These are phyloP conservation scores for Cucurbita moschata DNA, from an alignment of 306 rosid genomes.

Conservation along the genomic window DNA sequence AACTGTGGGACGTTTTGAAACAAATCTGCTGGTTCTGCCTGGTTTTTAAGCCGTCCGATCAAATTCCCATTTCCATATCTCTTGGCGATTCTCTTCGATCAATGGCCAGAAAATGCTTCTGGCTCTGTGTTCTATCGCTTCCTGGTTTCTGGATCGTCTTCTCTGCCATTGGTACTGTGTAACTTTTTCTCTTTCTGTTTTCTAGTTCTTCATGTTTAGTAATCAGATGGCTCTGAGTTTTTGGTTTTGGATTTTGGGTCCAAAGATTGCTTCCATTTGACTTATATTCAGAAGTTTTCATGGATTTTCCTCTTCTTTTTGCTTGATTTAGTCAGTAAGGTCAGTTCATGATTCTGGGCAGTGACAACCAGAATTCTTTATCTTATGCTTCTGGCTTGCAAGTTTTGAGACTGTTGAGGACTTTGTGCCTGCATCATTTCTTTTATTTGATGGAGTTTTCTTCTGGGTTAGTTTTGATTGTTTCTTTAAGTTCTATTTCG, in stretches of 20 bases:
- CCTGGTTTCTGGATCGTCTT: constrained; percentile 27
- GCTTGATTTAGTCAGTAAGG: not conserved
- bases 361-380: not conserved
- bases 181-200: constrained; percentile 3
- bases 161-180: constrained; percentile 44
- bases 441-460: not conserved
- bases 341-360: not conserved
- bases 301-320: not conserved
- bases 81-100: constrained; percentile 7
- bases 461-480: not conserved
- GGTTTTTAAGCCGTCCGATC: not conserved
- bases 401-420: not conserved
- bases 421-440: not conserved
- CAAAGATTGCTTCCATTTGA: not conserved
- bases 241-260: not conserved
- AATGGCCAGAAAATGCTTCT: constrained; percentile 16
- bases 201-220: not conserved
- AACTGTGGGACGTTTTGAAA: not conserved
- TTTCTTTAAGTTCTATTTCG: not conserved
- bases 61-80: not conserved
- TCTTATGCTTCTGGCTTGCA: not conserved
- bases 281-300: not conserved
- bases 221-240: not conserved
- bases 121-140: not conserved
- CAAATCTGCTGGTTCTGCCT: not conserved